Base-by-base conservation (phyloP, 2,329 filamentous ascomycete genomes). In the Botrytis elliptica region DNA sequence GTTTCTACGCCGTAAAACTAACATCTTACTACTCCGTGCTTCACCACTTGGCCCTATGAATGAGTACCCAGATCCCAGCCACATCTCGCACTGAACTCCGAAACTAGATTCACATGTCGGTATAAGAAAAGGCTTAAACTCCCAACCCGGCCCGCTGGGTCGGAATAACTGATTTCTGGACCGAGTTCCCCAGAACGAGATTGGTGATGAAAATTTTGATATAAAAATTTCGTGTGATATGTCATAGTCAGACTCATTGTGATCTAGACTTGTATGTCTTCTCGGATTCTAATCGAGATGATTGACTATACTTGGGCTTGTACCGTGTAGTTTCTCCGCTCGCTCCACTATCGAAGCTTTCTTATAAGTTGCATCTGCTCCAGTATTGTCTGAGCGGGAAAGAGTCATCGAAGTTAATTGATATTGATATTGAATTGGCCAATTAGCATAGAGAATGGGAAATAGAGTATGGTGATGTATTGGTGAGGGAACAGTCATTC, bases 1-100 rank as follows among this genome's bases (percentile, higher is more conserved):
- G n/a, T 57, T 57, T n/a, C 52, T 57, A 29, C 1, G 18, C n/a
- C 14, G 52, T 29, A 12, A 6, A 29, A 18, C n/a, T 57, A 33
- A 57, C n/a, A 18, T 57, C n/a, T 57, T 57, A 57, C 52, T n/a
- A 55, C 63, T 49, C 63, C 63, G 63, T 49, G 63, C 63, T 20
- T 66, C 44, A 25, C 22, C 44, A 66, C 64, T n/a, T 38, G 4
- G 12, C 12, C 49, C 25, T n/a, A 14, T 52, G 25, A 52, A 52
- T 14, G 22, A n/a, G 20, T n/a, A 55, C 12, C 25, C 49, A 55
- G 49, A 55, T 55, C 10, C 25, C 22, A 44, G 44, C 42, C 29
- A 33, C 22, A 25, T 6, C 42, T 65, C 63, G 63, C 14, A 33
- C 33, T 49, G 29, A 38, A 52, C 44, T 66, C 44, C 64, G 64